Evolutionary conservation across 257 asterid genomes (phyloP), one percentile per base, ranked within the genome.

Genomic region (Cordia subcordata): DNA sequence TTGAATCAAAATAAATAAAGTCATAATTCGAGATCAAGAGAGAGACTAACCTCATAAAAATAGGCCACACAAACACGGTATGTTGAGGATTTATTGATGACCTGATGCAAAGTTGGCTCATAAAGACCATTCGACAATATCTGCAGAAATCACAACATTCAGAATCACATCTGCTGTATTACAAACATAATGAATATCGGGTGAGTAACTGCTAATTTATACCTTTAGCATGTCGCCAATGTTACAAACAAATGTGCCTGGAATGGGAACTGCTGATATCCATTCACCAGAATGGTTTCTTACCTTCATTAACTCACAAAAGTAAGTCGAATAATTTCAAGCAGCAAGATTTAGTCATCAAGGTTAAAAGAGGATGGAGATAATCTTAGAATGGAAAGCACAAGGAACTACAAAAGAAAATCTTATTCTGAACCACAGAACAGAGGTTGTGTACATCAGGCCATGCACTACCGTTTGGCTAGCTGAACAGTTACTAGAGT

Each of bases 221-320:
- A 85, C 96, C 96, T 88, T 79, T 19, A 92, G 77, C 96, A 92
- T 92, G 84, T 88, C 96, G 4, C 95, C 95, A 3, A 92, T 88
- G 61, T 88, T 86, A 82, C 96, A 92, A 11, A 92, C 89, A 65
- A 88, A 92, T 42, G 99, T 84, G 55, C 94, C 95, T 0, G 94
- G 91, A 65, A 92, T 50, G 0, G 91, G 95, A 13, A 72, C 47
- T 3, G 96, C 94, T 17, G 89, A 80, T 76, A 88, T 81, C 96
- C 94, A 88, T 56, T 88, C 94, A 37, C 94, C 96, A 1, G 72
- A 69, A 57, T 66, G 51, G 62, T 86, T 88, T 66, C 83, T 80
- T 66, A 86, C 97, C 99, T 85, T 68, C 46, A 71, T 62, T 11
- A 39, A 58, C 15, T 47, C 62, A 27, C 51, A 54, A 32, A 6